phyloP scores from a whole-genome alignment of 2,329 filamentous ascomycete genomes.

The Ophiostoma populinum region DNA sequence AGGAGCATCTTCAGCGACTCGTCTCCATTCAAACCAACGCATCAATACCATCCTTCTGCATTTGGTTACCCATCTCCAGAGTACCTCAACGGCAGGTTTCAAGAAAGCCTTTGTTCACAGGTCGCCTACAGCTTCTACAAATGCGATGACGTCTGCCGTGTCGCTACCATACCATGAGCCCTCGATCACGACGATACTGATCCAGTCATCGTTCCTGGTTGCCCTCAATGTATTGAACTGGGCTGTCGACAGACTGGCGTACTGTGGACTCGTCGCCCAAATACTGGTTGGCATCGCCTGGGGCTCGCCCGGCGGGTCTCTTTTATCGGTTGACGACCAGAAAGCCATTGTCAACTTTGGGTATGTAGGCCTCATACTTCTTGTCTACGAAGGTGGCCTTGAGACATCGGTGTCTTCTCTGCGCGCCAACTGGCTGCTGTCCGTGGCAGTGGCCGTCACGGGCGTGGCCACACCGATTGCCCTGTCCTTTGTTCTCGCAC shows the following conservation, averaged over 20 bases:
- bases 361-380: constrained; percentile 53
- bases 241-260: constrained; percentile 40
- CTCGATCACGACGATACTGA: constrained; percentile 38
- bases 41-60: no score
- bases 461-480: constrained; percentile 48
- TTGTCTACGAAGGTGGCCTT: constrained; percentile 57
- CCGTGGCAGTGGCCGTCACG: constrained; percentile 43
- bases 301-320: constrained; percentile 47
- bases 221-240: constrained; percentile 41
- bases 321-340: constrained; percentile 36
- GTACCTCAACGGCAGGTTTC: no score
- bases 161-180: constrained; percentile 40
- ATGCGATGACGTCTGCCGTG: not conserved
- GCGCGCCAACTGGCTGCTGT: constrained; percentile 42
- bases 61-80: no score
- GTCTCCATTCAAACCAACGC: no score
- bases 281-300: constrained; percentile 53
- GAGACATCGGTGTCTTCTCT: constrained; percentile 35
- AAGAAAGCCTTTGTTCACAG: no score
- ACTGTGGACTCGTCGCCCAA: constrained; percentile 57
- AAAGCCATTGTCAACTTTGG: constrained; percentile 44
- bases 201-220: constrained; percentile 43
- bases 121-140: no score
- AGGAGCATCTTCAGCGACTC: no score
- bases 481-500: constrained; percentile 42